Base-by-base conservation (phyloP, 331 rosid species). In the Quercus phellos region DNA sequence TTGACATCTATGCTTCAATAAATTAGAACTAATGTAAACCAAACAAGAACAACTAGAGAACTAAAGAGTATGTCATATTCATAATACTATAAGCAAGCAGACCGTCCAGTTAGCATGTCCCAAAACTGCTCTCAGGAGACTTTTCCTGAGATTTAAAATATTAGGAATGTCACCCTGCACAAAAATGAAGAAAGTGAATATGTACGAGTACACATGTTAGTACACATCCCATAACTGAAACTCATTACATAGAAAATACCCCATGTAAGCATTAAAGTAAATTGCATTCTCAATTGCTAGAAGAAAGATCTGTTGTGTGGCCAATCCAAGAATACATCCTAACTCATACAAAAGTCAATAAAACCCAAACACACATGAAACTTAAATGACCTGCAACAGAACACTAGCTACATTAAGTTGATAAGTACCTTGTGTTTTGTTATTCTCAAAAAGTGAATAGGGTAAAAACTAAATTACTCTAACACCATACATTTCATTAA, bases 81-180 rank as follows among this genome's bases (percentile, higher is more conserved):
- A 68, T 63, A 61, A 55, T 35, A 64, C 74, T 34, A 54, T 38
- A 64, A 19, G 76, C 21, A 77, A 79, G 30, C 81, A 63, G 59
- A 94, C 98, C 97, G 86, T 90, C 92, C 85, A 74, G 55, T 82
- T 74, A 81, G 84, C 83, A 86, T 86, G 91, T 73, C 85, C 84
- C 83, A 87, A 80, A 83, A 86, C 59, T 77, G 88, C 91, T 82
- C 87, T 86, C 80, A 94, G 74, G 76, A 94, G 89, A 84, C 79
- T 85, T 6, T 34, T 94, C 81, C 95, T 83, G 63, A 90, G 75
- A 74, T 79, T 84, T 74, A 92, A 87, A 76, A 85, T 83, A 80
- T 92, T 93, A 51, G 80, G 91, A 34, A 83, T 77, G 72, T 92
- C 97, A 82, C 89, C 84, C 98, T 94, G 86, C 81, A 90, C 5